Evolutionary conservation across 23 red algal genomes (phyloP).

Genomic region (Chondrus crispus): DNA sequence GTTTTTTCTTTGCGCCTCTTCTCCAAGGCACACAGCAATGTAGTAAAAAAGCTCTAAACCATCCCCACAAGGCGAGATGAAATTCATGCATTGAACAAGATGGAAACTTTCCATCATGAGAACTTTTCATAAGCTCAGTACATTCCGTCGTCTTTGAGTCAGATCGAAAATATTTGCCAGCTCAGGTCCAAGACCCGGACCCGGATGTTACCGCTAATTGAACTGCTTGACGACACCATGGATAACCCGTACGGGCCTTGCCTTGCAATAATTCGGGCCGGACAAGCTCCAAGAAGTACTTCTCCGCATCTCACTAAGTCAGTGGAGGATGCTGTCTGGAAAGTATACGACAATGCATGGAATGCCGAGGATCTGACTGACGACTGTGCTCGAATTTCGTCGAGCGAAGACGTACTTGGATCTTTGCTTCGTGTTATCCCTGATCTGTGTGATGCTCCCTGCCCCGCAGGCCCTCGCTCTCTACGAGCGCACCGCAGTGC

Average conservation of each 20-base stretch:
- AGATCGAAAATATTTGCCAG: no score
- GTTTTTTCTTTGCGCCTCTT: conserved; percentile 42
- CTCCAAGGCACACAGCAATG: background rate
- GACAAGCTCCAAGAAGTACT: background rate
- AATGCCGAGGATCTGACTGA: conserved; percentile 16
- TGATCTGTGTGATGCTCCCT: no score
- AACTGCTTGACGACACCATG: no score
- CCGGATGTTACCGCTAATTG: no score
- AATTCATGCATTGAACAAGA: background rate
- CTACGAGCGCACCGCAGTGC: no score
- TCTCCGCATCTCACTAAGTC: conserved; percentile 17
- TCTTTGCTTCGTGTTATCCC: no score
- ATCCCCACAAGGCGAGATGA: conserved; percentile 27
- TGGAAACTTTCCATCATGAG: conserved; percentile 13
- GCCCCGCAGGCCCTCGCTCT: no score
- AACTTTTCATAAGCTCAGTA: background rate
- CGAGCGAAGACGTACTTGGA: no score
- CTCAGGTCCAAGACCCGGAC: no score
- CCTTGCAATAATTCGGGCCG: conserved; percentile 27
- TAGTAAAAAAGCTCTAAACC: conserved; percentile 20
- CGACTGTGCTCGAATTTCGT: background rate
- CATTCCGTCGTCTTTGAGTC: no score
- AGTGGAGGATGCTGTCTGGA: conserved; percentile 23
- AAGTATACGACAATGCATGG: conserved; percentile 12
- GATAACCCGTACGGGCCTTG: no score